A percentile compares a stretch with the other conserved stretches of the same genome.
phyloP scores from a whole-genome alignment of 1,284 basidiomycete genomes.

The Ustilago bromivora region DNA sequence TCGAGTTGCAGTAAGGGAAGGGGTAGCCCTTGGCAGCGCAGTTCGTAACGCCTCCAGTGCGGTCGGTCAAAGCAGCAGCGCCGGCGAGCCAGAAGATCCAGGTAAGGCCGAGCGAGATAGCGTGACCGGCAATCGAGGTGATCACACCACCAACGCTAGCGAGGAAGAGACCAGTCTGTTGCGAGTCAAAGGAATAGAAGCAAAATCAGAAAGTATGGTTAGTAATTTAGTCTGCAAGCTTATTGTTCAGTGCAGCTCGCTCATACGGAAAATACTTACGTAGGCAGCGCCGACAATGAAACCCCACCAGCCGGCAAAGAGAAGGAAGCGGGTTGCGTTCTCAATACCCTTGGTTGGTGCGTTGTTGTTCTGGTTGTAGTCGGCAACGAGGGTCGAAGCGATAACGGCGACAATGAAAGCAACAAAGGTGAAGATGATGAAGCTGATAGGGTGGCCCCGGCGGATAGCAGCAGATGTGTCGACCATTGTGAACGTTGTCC shows the following conservation, averaged over 20 bases:
- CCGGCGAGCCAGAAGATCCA: constrained; percentile 67
- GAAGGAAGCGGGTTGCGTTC: constrained; percentile 59
- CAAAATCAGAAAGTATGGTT: neutral
- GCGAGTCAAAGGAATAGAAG: neutral
- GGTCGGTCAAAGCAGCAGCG: constrained; percentile 62
- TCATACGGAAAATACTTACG: constrained; percentile 47
- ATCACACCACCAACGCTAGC: constrained; percentile 64
- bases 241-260: neutral
- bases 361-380: constrained; percentile 65
- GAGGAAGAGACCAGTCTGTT: constrained; percentile 64
- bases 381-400: constrained; percentile 57
- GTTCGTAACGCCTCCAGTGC: constrained; percentile 48
- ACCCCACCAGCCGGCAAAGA: constrained; percentile 68
- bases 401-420: constrained; percentile 67
- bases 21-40: constrained; percentile 26
- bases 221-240: neutral
- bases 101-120: constrained; percentile 60
- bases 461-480: constrained; percentile 56
- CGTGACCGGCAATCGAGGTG: constrained; percentile 68
- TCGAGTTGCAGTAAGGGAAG: constrained; percentile 62
- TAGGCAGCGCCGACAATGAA: constrained; percentile 63
- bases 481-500: constrained; percentile 35
- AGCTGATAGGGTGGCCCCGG: constrained; percentile 65
- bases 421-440: constrained; percentile 57
- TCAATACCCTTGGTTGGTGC: constrained; percentile 40